phyloP scores from a whole-genome alignment of 176 grass and related monocot species.

The Raddia distichophylla region DNA sequence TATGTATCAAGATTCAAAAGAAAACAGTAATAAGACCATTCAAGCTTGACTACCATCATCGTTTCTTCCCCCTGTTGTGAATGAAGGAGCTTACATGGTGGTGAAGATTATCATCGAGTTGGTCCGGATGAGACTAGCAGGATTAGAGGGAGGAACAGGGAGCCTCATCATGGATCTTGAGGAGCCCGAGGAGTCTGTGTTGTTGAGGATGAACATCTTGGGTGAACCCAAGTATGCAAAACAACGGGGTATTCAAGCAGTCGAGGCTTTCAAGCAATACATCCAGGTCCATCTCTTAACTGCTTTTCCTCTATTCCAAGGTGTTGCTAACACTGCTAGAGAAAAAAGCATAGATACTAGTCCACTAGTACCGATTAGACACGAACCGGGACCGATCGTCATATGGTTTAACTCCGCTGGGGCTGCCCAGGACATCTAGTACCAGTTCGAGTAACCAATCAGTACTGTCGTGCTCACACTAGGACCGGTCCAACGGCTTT shows the following conservation, averaged over 20 bases:
- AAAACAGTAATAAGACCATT: not conserved
- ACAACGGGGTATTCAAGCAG: slow-evolving; percentile 43
- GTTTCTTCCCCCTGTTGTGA: not conserved
- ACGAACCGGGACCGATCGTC: no score
- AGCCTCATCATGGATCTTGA: slow-evolving; percentile 68
- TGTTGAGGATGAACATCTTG: slow-evolving; percentile 75
- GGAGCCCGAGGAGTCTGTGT: slow-evolving; percentile 61
- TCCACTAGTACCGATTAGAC: no score
- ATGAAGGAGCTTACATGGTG: slow-evolving; percentile 80
- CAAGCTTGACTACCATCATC: not conserved
- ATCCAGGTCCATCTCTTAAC: slow-evolving; percentile 50
- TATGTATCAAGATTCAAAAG: not conserved
- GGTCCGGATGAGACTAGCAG: slow-evolving; percentile 66
- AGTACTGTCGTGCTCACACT: no score
- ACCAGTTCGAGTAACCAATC: no score
- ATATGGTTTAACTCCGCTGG: no score
- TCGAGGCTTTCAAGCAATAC: slow-evolving; percentile 61
- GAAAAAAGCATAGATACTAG: no score
- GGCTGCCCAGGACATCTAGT: no score
- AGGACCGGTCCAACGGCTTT: no score
- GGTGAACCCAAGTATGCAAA: slow-evolving; percentile 65
- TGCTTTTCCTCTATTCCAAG: not conserved
- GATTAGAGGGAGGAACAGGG: slow-evolving; percentile 55
- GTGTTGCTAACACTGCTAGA: no score
- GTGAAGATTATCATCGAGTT: slow-evolving; percentile 82